These are phyloP conservation scores for Megacollybia marginata DNA, from an alignment of 768 basidiomycete genomes.

Conservation along the genomic window DNA sequence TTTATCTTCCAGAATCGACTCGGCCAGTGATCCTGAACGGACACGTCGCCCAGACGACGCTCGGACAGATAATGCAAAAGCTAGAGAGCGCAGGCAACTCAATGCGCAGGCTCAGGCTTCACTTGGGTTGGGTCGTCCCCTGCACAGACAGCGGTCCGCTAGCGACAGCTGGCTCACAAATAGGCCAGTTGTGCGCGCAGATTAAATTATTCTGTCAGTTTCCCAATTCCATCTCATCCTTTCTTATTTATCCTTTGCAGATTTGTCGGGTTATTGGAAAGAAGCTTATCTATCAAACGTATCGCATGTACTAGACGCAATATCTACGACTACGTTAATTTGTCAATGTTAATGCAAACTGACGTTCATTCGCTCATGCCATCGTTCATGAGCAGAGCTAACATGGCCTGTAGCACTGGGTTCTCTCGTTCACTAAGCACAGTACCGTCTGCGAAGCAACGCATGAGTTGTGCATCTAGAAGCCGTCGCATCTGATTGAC, in stretches of 20 bases:
- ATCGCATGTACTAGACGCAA: background rate
- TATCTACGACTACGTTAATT: background rate
- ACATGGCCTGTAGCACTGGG: constrained; percentile 30
- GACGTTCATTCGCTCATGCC: background rate
- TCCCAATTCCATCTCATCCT: too few relatives aligned
- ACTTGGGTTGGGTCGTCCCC: constrained; percentile 3
- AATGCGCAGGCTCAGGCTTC: constrained; percentile 4
- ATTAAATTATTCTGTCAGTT: too few relatives aligned
- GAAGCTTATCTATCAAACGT: background rate
- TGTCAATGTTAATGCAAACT: too few relatives aligned
- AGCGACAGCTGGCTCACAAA: background rate
- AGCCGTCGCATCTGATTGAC: constrained; percentile 79
- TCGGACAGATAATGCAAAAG: background rate
- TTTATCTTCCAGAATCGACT: background rate
- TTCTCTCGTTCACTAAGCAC: constrained; percentile 34
- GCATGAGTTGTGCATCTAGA: constrained; percentile 53
- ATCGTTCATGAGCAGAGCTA: constrained; percentile 16
- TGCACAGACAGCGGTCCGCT: background rate
- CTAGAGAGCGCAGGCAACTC: background rate
- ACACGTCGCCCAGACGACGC: background rate
- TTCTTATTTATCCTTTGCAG: too few relatives aligned
- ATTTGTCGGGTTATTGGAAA: too few relatives aligned
- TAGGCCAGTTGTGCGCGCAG: too few relatives aligned
- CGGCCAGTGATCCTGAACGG: background rate
- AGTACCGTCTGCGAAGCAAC: constrained; percentile 45